Percentiles rank a stretch among this genome's conserved stretches.
Conservation (phyloP, 1,284 basidiomycete species). For the Ustilago shanxiensis region DNA sequence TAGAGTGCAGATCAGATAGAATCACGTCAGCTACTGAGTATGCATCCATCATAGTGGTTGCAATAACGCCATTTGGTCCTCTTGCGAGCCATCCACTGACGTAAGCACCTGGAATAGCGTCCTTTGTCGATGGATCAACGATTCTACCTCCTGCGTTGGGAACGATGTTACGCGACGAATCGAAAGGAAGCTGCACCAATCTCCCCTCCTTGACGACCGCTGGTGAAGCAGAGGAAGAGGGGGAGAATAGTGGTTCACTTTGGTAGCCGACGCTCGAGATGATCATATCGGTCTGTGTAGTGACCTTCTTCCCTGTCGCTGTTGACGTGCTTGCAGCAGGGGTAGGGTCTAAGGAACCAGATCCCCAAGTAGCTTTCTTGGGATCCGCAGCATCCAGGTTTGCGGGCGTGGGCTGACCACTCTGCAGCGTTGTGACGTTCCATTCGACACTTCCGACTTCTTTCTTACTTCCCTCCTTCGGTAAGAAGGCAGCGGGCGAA, state of each 20-base stretch:
- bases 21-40: conserved; percentile 82
- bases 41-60: conserved; percentile 93
- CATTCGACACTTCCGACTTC: conserved; percentile 50
- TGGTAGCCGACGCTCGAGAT: conserved; percentile 90
- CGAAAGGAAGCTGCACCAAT: conserved; percentile 40
- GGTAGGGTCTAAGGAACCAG: conserved; percentile 11
- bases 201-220: conserved; percentile 13
- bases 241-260: conserved; percentile 74
- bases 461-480: conserved; percentile 6
- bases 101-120: conserved; percentile 78
- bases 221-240: neutral
- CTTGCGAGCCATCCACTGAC: conserved; percentile 93
- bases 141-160: conserved; percentile 69
- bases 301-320: conserved; percentile 75
- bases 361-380: conserved; percentile 35
- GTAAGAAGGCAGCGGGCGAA: conserved; percentile 55
- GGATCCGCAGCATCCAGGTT: conserved; percentile 41
- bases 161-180: conserved; percentile 24
- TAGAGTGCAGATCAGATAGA: conserved; percentile 73
- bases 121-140: conserved; percentile 19
- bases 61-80: conserved; percentile 92
- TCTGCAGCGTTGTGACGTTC: conserved; percentile 48
- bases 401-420: conserved; percentile 21
- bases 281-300: conserved; percentile 80
- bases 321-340: conserved; percentile 13